A percentile compares a stretch with the other conserved stretches of the same genome.
Evolutionary conservation across 1,139 yeast genomes (phyloP).

Genomic region (Taphrina wiesneri): DNA sequence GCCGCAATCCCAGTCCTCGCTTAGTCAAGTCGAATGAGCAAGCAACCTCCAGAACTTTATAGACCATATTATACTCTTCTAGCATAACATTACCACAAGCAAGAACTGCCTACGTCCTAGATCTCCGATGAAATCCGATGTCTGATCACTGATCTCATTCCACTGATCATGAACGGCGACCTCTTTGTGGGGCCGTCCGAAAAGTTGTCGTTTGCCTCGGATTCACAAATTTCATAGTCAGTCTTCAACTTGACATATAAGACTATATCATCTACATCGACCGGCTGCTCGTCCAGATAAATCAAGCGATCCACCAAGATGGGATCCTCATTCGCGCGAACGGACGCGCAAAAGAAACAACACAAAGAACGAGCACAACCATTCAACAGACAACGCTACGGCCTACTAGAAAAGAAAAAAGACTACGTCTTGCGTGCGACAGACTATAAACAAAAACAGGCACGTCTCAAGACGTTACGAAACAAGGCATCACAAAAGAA

Average conservation of each 20-base stretch:
- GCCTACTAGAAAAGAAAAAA: slow-evolving; percentile 89
- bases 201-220: neutral
- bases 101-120: too few relatives aligned
- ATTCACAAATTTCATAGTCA: neutral
- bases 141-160: neutral
- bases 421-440: slow-evolving; percentile 87
- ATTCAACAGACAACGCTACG: slow-evolving; percentile 66
- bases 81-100: too few relatives aligned
- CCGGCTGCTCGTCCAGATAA: neutral
- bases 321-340: slow-evolving; percentile 29
- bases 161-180: neutral
- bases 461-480: slow-evolving; percentile 73
- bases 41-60: too few relatives aligned
- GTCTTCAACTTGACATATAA: too few relatives aligned
- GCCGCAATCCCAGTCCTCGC: neutral
- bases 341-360: slow-evolving; percentile 34
- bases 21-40: too few relatives aligned
- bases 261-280: too few relatives aligned
- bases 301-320: neutral
- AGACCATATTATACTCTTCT: too few relatives aligned
- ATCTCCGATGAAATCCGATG: too few relatives aligned
- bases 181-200: neutral
- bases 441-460: slow-evolving; percentile 86
- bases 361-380: slow-evolving; percentile 93
- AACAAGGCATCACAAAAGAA: slow-evolving; percentile 71